These are phyloP conservation scores for Aspergillus ochraceus DNA, from an alignment of 2,329 filamentous ascomycete genomes.

Conservation along the genomic window DNA sequence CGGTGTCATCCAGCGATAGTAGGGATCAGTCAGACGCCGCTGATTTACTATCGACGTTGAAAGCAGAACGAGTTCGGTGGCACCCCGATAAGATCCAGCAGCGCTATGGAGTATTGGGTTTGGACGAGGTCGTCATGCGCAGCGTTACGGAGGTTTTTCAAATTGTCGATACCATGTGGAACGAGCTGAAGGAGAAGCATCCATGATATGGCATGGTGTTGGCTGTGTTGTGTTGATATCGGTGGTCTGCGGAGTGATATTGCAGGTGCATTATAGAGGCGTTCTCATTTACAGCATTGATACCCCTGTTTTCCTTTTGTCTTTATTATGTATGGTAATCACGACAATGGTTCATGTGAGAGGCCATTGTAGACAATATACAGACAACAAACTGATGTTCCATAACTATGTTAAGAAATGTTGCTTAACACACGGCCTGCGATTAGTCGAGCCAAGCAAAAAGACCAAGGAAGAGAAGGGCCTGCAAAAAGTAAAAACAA, in stretches of 20 bases:
- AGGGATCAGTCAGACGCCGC: conserved; percentile 18
- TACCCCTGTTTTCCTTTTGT: neutral
- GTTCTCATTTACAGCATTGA: neutral
- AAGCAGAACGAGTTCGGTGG: conserved; percentile 87
- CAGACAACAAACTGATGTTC: too few species aligned
- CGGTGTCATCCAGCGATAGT: conserved; percentile 17
- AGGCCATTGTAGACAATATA: too few species aligned
- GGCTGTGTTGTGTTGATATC: too few species aligned
- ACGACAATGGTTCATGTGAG: neutral
- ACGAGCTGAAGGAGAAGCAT: conserved; percentile 52
- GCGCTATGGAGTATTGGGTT: conserved; percentile 67
- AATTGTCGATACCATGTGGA: conserved; percentile 80
- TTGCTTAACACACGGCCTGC: too few species aligned
- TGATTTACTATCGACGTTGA: conserved; percentile 58
- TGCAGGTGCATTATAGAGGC: neutral
- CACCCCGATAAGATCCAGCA: conserved; percentile 98
- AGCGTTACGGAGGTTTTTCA: conserved; percentile 90
- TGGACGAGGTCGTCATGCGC: conserved; percentile 71
- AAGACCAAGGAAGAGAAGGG: too few species aligned
- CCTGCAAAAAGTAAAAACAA: too few species aligned
- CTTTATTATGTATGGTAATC: neutral
- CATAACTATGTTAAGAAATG: too few species aligned
- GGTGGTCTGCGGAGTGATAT: neutral
- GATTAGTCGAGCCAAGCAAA: too few species aligned
- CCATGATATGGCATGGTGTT: neutral